Evolutionary conservation across 495 filamentous ascomycete genomes (phyloP), one percentile per base, ranked within the genome.

Genomic region (Daldinia bambusicola): DNA sequence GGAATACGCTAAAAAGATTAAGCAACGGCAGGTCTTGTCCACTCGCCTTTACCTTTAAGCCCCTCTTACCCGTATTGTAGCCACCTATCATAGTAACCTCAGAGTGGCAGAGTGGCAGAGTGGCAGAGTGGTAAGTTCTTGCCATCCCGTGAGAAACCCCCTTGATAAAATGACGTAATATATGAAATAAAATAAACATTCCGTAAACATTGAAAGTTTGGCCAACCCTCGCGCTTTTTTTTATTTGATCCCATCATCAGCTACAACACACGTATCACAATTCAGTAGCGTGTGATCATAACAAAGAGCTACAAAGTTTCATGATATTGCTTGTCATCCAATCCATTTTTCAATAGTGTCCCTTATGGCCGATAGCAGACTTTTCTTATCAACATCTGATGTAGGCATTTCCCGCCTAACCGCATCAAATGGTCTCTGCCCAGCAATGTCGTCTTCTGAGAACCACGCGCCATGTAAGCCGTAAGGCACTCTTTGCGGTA

Each of bases 391-490:
- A 43, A 75, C 38, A 18, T 71, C 62, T 40, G 51, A 40, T 22
- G 62, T 60, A 0, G 45, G 10, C 6, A 6, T 56, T 62, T 75
- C 72, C 51, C 26, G 59, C 50, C 75, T 74, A 41, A 69, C n/a
- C 12, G 66, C 37, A 12, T 65, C 57, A 18, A 73, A 61, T 31
- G 61, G 50, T 26, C 80, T 77, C 71, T 87, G 85, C 2, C 65
- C 70, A 13, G 60, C 31, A 30, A 91, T 84, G 67, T 89, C 77
- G 61, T 84, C 81, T 75, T 89, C 85, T 0, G 78, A 72, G 65
- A 91, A 90, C 89, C 89, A 91, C 52, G 81, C 82, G 8, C 89
- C 88, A 79, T 91, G 89, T 61, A 91, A 75, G 0, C 89, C 89
- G 71, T 90, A 90, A 18, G 89, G 89, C 5, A 91, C 89, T 31